Evolutionary conservation across 2,329 filamentous ascomycete species (phyloP).

Genomic region (Stylonectria norvegica): DNA sequence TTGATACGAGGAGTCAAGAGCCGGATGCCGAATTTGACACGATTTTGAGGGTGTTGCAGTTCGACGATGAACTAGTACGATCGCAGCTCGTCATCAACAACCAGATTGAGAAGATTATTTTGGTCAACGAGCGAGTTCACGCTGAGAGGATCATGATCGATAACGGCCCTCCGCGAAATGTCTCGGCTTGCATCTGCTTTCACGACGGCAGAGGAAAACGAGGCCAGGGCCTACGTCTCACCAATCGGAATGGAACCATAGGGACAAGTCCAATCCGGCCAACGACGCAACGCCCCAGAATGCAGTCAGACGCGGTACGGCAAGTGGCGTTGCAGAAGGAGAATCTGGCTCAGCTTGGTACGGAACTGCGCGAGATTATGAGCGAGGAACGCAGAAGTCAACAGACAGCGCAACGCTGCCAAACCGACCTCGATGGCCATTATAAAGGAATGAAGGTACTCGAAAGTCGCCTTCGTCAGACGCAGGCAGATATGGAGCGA

Average conservation of each 20-base stretch:
- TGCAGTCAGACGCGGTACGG: constrained; percentile 71
- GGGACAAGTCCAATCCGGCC: constrained; percentile 43
- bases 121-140: constrained; percentile 65
- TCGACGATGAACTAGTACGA: constrained; percentile 74
- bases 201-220: constrained; percentile 54
- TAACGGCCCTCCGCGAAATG: constrained; percentile 61
- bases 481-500: constrained; percentile 55
- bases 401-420: constrained; percentile 47
- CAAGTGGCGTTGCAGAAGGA: constrained; percentile 57
- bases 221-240: constrained; percentile 59
- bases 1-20: constrained; percentile 52
- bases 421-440: constrained; percentile 45
- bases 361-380: constrained; percentile 52
- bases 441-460: constrained; percentile 37
- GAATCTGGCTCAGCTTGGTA: constrained; percentile 50
- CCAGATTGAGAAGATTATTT: constrained; percentile 76
- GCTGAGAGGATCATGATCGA: constrained; percentile 68
- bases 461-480: constrained; percentile 53
- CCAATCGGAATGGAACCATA: constrained; percentile 39
- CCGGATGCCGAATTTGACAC: constrained; percentile 73
- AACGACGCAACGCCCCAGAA: constrained; percentile 59
- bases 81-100: constrained; percentile 82
- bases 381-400: constrained; percentile 45
- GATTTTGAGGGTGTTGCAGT: constrained; percentile 73
- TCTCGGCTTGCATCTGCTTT: constrained; percentile 67